These are phyloP conservation scores for Suillus discolor DNA, from an alignment of 768 basidiomycete genomes.

Conservation along the genomic window DNA sequence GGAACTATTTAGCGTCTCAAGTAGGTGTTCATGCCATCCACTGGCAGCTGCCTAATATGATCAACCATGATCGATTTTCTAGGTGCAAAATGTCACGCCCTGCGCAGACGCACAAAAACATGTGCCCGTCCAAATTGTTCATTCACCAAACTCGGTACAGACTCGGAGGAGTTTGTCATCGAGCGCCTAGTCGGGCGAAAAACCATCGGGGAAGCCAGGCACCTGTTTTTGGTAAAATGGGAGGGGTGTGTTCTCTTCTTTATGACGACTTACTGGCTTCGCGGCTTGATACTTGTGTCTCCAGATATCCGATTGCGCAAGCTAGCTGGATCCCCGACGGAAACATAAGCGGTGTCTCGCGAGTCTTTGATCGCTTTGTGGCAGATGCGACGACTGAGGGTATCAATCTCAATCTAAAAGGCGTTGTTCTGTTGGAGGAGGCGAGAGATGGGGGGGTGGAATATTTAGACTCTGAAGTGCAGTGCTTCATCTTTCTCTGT, in stretches of 20 bases:
- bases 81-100: constrained; percentile 22
- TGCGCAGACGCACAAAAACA: constrained; percentile 10
- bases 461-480: not conserved
- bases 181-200: constrained; percentile 33
- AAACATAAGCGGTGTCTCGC: constrained; percentile 22
- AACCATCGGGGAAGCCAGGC: constrained; percentile 14
- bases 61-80: not conserved
- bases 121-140: constrained; percentile 32
- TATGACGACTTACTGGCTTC: not conserved
- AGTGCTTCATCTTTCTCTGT: not conserved
- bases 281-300: not conserved
- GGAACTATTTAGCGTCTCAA: not conserved
- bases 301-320: constrained; percentile 29
- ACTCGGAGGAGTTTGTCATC: constrained; percentile 13
- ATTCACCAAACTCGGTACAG: not conserved
- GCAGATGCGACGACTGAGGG: constrained; percentile 22
- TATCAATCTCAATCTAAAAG: constrained; percentile 13
- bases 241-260: constrained; percentile 27
- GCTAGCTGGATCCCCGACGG: constrained; percentile 34
- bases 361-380: constrained; percentile 20
- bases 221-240: constrained; percentile 35
- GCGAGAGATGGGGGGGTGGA: constrained; percentile 24
- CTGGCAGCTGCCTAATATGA: not conserved
- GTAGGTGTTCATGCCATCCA: constrained; percentile 19
- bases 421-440: constrained; percentile 25